phyloP scores from a whole-genome alignment of 2,329 filamentous ascomycete species.

The Juglanconis oblonga region DNA sequence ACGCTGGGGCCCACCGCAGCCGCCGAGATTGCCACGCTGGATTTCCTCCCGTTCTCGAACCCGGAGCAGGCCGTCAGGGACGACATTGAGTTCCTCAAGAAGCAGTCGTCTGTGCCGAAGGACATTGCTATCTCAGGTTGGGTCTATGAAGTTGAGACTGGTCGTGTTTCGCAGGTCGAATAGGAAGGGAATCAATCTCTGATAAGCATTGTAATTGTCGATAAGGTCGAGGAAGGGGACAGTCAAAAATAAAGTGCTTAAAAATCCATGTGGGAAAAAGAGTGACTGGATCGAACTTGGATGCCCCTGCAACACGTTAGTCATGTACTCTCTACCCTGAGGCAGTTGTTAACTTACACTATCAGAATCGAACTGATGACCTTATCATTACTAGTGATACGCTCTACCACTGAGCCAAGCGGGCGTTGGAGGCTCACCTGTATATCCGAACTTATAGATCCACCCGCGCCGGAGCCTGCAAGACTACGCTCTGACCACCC shows the following conservation, averaged over 20 bases:
- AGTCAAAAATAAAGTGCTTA: no score
- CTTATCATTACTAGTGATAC: slow-evolving; percentile 22
- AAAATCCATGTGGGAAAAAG: no score
- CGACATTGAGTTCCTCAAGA: slow-evolving; percentile 63
- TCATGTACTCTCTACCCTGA: background rate
- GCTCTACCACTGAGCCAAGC: slow-evolving; percentile 24
- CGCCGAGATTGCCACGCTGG: slow-evolving; percentile 36
- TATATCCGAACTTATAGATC: no score
- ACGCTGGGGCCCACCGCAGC: slow-evolving; percentile 54
- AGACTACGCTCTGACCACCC: no score
- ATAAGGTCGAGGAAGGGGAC: no score
- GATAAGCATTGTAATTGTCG: no score
- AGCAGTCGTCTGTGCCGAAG: slow-evolving; percentile 56
- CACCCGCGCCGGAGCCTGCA: no score
- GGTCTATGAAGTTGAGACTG: slow-evolving; percentile 76
- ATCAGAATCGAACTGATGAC: slow-evolving; percentile 21
- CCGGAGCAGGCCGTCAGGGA: slow-evolving; percentile 62
- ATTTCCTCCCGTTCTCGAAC: slow-evolving; percentile 66
- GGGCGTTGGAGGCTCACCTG: slow-evolving; percentile 3
- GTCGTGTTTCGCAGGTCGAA: slow-evolving; percentile 35
- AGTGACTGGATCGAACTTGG: fast-evolving
- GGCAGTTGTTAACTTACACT: slow-evolving; percentile 5
- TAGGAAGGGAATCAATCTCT: background rate
- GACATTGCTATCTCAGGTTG: slow-evolving; percentile 65
- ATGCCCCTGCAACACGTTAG: no score